Conservation (phyloP, 2,329 filamentous ascomycete species). For the Cladophialophora carrionii region DNA sequence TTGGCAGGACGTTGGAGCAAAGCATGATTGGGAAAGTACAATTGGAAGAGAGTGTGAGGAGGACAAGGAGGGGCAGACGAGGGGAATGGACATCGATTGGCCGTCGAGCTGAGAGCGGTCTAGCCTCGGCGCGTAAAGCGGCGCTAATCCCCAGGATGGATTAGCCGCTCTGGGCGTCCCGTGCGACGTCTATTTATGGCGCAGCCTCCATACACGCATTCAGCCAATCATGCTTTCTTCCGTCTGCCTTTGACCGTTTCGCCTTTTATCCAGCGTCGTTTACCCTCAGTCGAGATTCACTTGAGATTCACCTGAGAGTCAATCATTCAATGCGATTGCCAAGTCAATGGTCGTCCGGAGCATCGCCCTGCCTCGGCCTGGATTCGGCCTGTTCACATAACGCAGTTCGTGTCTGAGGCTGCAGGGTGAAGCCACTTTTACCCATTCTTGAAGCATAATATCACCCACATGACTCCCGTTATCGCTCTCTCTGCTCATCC, state of each 20-base stretch:
- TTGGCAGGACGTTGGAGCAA: constrained; percentile 23
- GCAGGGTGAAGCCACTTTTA: constrained; percentile 2
- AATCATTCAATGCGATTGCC: not conserved
- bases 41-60: constrained; percentile 23
- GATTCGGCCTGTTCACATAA: constrained; percentile 1
- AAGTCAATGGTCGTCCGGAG: constrained; percentile 3
- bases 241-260: not conserved
- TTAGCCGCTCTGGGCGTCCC: not conserved
- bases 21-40: constrained; percentile 10
- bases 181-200: not conserved
- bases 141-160: not conserved
- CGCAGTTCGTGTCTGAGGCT: constrained; percentile 17
- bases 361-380: not conserved
- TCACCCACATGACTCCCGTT: not conserved
- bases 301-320: not conserved
- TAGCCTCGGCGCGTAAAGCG: not conserved
- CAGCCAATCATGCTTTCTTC: not conserved
- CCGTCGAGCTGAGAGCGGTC: not conserved
- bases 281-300: not conserved
- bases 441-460: not conserved
- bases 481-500: not conserved
- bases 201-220: not conserved
- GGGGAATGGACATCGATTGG: constrained; percentile 7
- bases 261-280: not conserved
- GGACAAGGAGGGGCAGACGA: not conserved